Conservation (phyloP, 306 rosid species). For the Prunus davidiana region DNA sequence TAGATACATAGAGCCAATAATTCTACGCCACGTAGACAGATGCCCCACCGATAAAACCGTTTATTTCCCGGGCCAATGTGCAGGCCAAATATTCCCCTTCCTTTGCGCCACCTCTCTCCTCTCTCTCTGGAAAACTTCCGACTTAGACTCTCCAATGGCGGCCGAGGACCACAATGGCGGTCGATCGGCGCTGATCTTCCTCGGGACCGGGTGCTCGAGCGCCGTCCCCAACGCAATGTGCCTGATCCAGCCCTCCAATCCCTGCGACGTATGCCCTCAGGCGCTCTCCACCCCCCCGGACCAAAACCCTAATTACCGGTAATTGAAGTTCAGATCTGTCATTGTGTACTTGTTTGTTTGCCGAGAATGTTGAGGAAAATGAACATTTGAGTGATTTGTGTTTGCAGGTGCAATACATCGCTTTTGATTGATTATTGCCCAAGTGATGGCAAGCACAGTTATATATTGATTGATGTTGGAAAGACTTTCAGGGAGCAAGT, state of each 20-base stretch:
- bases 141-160: constrained; percentile 44
- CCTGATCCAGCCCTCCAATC: constrained; percentile 76
- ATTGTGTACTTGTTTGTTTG: neutral
- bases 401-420: constrained; percentile 85
- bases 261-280: constrained; percentile 73
- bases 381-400: constrained; percentile 1
- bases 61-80: neutral
- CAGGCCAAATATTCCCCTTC: neutral
- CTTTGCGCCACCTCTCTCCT: neutral
- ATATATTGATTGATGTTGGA: constrained; percentile 84
- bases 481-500: constrained; percentile 94
- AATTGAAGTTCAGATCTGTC: neutral
- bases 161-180: neutral
- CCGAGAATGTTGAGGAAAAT: neutral
- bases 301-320: constrained; percentile 88
- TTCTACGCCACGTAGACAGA: neutral
- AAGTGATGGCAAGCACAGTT: constrained; percentile 50
- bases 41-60: neutral
- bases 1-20: neutral
- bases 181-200: constrained; percentile 77
- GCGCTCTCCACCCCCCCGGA: constrained; percentile 62
- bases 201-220: constrained; percentile 94
- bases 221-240: constrained; percentile 77
- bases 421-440: constrained; percentile 74
- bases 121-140: neutral